phyloP scores from a whole-genome alignment of 2,329 filamentous ascomycete genomes.

The Arthroderma uncinatum region DNA sequence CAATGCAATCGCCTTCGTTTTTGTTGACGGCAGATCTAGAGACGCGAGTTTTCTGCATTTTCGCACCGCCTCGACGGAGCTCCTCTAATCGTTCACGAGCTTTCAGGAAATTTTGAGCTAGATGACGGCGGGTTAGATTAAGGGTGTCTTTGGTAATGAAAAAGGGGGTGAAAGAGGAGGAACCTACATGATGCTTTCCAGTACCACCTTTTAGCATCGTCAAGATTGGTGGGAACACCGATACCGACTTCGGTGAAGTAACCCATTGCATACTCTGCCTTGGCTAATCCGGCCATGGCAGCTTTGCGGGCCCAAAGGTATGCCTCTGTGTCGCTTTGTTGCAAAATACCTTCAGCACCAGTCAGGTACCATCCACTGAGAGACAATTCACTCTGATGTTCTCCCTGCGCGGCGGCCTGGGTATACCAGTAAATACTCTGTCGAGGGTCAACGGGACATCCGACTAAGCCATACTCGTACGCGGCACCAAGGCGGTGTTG shows the following conservation, averaged over 20 bases:
- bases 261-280: slow-evolving; percentile 96
- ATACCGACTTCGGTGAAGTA: slow-evolving; percentile 96
- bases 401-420: slow-evolving; percentile 77
- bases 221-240: slow-evolving; percentile 70
- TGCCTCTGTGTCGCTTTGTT: slow-evolving; percentile 88
- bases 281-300: slow-evolving; percentile 72
- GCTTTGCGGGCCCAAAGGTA: slow-evolving; percentile 96
- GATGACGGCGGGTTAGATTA: slow-evolving; percentile 9
- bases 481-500: slow-evolving; percentile 81
- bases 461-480: slow-evolving; percentile 79
- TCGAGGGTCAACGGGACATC: slow-evolving; percentile 69
- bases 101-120: slow-evolving; percentile 89
- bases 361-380: slow-evolving; percentile 92
- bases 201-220: slow-evolving; percentile 97
- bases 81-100: slow-evolving; percentile 88
- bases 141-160: neutral
- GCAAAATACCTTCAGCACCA: slow-evolving; percentile 72
- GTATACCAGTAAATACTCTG: slow-evolving; percentile 91
- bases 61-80: slow-evolving; percentile 67
- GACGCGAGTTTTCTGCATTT: slow-evolving; percentile 62
- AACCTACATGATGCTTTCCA: slow-evolving; percentile 87
- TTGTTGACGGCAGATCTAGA: slow-evolving; percentile 70
- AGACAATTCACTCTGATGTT: slow-evolving; percentile 82
- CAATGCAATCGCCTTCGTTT: slow-evolving; percentile 74
- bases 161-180: neutral